These are phyloP conservation scores for Davidsoniella neocaledoniae DNA, from an alignment of 2,329 filamentous ascomycete genomes.

Conservation along the genomic window DNA sequence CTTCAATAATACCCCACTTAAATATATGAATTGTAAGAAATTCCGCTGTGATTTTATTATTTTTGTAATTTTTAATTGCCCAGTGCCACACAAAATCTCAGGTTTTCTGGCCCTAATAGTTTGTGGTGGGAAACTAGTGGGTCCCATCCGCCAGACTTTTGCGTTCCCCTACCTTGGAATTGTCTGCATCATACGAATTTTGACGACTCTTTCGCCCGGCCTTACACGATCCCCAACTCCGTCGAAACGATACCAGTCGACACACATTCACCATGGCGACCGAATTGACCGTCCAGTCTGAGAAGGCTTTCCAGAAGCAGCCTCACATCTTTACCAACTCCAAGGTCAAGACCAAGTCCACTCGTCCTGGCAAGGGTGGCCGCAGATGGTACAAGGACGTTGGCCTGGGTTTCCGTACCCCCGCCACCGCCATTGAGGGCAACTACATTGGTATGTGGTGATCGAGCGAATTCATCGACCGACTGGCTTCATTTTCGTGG, in stretches of 20 bases:
- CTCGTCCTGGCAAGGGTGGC: conserved; percentile 76
- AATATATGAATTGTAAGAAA: neutral
- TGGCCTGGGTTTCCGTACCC: conserved; percentile 96
- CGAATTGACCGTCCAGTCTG: conserved; percentile 98
- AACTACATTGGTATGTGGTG: conserved; percentile 84
- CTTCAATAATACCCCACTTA: neutral
- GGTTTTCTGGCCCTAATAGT: conserved; percentile 13
- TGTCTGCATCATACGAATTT: conserved; percentile 8
- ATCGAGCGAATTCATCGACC: neutral
- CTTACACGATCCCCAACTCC: conserved; percentile 11
- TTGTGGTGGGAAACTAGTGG: conserved; percentile 13
- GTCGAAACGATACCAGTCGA: conserved; percentile 13
- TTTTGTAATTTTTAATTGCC: neutral
- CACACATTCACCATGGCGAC: conserved; percentile 57
- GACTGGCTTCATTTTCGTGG: neutral
- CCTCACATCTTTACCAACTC: conserved; percentile 99
- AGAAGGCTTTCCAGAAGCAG: conserved; percentile 99
- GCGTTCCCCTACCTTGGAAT: conserved; percentile 10
- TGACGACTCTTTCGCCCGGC: conserved; percentile 11
- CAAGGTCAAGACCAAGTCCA: conserved; percentile 77
- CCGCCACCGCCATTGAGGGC: conserved; percentile 96
- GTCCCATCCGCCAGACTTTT: conserved; percentile 13
- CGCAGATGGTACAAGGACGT: conserved; percentile 98
- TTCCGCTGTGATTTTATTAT: neutral
- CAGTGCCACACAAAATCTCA: conserved; percentile 10